Evolutionary conservation across 192 early-diverging fungal species (phyloP), one percentile per base, ranked within the genome.

Genomic region (Backusella psychrophila): DNA sequence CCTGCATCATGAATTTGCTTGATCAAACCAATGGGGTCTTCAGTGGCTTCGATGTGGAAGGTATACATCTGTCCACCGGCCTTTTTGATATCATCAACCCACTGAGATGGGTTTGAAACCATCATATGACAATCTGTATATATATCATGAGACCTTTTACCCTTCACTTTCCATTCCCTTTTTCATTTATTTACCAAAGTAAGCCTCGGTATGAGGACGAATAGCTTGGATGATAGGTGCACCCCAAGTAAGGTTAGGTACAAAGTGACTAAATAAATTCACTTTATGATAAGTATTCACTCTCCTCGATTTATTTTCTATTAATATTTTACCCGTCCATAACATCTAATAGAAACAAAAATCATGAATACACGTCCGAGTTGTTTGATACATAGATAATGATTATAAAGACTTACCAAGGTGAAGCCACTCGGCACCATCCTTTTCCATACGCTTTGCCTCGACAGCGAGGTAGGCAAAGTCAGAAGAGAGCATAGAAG

Each of bases 231-330:
- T 94, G 53, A 99, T 91, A 21, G 97, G 97, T 4, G 96, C 94
- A 14, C 97, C 97, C 15, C 97, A 90, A 14, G 97, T 97, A 44
- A 99, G 85, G 86, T 99, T 99, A 68, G 97, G 97, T 12, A 99
- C 97, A 86, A 99, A 99, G 79, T 99, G 97, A 9, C 97, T 93
- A 82, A 67, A 41, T 21, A 34, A 39, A 23, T 31, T 7, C 29
- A 38, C 52, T 71, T 68, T 26, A 67, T n/a, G 31, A 26, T 36
- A 59, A 59, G 7, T 26, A 59, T 12, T 36, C 39, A 38, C 12
- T 36, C 26, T 6, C 29, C 29, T 5, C 6, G 29, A 19, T 42
- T 39, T 7, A 19, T 34, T 21, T 15, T 59, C 35, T 78, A 33
- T 31, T 8, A 33, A 38, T 38, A 31, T 46, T 85, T 87, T 88